These are phyloP conservation scores for Toxicodendron radicans DNA, from an alignment of 345 rosid genomes.

Conservation along the genomic window DNA sequence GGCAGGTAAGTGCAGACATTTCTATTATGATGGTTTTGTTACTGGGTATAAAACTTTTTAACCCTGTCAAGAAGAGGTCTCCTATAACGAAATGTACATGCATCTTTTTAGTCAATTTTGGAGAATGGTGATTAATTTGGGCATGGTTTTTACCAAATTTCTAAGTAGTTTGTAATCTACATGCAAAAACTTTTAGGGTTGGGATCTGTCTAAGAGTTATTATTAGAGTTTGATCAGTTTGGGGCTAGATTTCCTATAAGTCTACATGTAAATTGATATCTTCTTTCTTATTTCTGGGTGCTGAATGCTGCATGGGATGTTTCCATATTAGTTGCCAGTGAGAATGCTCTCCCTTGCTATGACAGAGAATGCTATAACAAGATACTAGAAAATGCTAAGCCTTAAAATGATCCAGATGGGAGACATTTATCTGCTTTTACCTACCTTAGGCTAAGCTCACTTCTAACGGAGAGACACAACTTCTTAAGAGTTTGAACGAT, in stretches of 20 bases:
- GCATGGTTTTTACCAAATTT: slow-evolving; percentile 4
- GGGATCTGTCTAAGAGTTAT: background rate
- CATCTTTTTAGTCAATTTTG: background rate
- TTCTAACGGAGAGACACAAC: slow-evolving; percentile 56
- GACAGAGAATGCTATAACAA: slow-evolving; percentile 86
- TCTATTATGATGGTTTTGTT: background rate
- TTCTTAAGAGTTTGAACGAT: slow-evolving; percentile 80
- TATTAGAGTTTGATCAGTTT: background rate
- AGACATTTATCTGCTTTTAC: slow-evolving; percentile 86
- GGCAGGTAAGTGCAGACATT: slow-evolving; percentile 64
- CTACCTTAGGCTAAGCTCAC: slow-evolving; percentile 71
- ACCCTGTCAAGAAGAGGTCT: background rate
- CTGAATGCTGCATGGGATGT: slow-evolving; percentile 97
- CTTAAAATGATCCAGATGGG: slow-evolving; percentile 80
- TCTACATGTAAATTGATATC: slow-evolving; percentile 1
- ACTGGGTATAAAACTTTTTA: background rate
- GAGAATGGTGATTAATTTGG: background rate
- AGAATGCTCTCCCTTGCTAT: slow-evolving; percentile 85
- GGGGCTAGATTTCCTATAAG: background rate
- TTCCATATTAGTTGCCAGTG: slow-evolving; percentile 69
- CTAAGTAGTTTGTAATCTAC: background rate
- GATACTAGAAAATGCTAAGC: slow-evolving; percentile 83
- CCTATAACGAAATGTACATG: background rate
- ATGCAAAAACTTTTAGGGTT: background rate
- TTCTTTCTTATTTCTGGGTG: slow-evolving; percentile 47